phyloP scores from a whole-genome alignment of 805 yeast species.

The Kodamaea neixiangensis region DNA sequence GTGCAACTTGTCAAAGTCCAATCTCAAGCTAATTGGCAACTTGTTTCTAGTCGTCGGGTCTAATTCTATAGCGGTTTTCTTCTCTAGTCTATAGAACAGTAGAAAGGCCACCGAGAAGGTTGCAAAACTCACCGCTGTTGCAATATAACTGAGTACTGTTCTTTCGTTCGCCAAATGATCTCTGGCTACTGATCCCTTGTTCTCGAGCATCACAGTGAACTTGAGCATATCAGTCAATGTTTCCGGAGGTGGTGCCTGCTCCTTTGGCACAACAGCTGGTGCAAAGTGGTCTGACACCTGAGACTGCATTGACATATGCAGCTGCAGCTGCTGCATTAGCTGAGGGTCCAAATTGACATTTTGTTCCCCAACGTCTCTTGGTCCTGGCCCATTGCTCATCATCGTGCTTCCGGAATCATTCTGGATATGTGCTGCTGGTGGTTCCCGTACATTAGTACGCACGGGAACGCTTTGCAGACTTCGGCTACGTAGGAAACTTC shows the following conservation, averaged over 20 bases:
- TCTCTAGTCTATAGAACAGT: conserved; percentile 25
- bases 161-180: conserved; percentile 42
- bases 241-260: neutral
- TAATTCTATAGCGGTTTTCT: neutral
- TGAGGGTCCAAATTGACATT: neutral
- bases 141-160: conserved; percentile 32
- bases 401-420: neutral
- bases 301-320: neutral
- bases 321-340: neutral
- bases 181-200: conserved; percentile 38
- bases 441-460: neutral
- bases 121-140: conserved; percentile 26
- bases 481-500: neutral
- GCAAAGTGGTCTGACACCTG: neutral
- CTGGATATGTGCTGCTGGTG: neutral
- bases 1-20: conserved; percentile 4
- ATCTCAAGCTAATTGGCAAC: conserved; percentile 1
- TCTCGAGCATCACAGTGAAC: conserved; percentile 21
- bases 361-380: neutral
- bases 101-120: conserved; percentile 25
- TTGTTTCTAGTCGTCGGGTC: neutral
- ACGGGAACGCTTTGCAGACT: neutral
- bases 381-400: neutral
- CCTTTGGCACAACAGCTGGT: neutral
- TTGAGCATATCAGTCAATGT: neutral